Conservation (phyloP, 306 rosid species). For the Acacia crassicarpa region DNA sequence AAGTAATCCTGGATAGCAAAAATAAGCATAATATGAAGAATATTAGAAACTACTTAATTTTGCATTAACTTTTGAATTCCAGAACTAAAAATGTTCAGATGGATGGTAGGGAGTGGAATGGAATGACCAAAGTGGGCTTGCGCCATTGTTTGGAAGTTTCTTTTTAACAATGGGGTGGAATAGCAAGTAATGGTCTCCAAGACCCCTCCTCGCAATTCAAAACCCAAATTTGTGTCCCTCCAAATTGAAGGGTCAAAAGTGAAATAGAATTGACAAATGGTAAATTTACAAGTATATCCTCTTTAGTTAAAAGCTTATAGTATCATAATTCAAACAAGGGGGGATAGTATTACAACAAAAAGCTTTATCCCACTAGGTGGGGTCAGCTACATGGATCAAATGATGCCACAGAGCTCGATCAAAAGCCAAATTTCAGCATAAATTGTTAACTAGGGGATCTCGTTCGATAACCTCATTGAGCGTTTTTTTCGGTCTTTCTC, state of each 20-base stretch:
- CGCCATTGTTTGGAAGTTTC: not conserved
- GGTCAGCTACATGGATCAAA: too few species aligned
- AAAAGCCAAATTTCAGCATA: too few species aligned
- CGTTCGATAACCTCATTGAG: too few species aligned
- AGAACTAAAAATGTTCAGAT: not conserved
- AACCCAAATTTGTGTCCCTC: not conserved
- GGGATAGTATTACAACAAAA: not conserved
- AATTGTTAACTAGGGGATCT: too few species aligned
- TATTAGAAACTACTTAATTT: conserved; percentile 9
- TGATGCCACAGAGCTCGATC: too few species aligned
- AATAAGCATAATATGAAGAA: not conserved
- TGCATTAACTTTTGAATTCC: not conserved
- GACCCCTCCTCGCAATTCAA: not conserved
- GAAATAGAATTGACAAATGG: not conserved
- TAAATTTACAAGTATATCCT: not conserved
- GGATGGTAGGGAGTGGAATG: not conserved
- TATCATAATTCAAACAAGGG: not conserved
- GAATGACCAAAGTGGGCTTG: not conserved
- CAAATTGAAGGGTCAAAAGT: not conserved
- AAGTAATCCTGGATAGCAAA: conserved; percentile 20
- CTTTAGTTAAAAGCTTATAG: not conserved
- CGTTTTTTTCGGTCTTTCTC: too few species aligned
- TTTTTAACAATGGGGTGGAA: not conserved
- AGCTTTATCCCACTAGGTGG: too few species aligned
- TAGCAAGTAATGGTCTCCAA: not conserved